Conservation (phyloP, 805 yeast genomes). For the Starmera caribaea region DNA sequence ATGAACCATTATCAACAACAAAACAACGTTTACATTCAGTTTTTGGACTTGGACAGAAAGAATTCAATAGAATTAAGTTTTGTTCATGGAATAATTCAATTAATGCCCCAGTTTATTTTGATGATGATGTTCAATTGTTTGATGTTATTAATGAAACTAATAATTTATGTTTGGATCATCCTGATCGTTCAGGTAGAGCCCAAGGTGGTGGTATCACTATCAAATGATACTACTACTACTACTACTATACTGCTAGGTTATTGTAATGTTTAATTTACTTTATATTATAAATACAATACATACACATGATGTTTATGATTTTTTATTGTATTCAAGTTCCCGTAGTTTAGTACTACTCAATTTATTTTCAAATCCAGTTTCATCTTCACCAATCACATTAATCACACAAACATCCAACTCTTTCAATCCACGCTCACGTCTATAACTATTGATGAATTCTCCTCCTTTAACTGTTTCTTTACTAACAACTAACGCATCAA, state of each 20-base stretch:
- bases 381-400: constrained; percentile 58
- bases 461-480: constrained; percentile 77
- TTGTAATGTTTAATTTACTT: too few relatives aligned
- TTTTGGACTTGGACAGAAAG: constrained; percentile 70
- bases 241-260: too few relatives aligned
- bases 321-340: constrained; percentile 18
- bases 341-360: constrained; percentile 81
- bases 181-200: constrained; percentile 61
- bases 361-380: constrained; percentile 52
- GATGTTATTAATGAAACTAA: constrained; percentile 42
- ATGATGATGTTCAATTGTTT: constrained; percentile 45
- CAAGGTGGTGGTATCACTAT: constrained; percentile 38
- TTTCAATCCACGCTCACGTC: constrained; percentile 47
- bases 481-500: constrained; percentile 75
- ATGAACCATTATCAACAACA: constrained; percentile 56
- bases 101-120: constrained; percentile 31
- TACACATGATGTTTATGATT: too few relatives aligned
- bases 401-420: constrained; percentile 43
- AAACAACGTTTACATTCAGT: constrained; percentile 55
- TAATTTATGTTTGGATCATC: constrained; percentile 75
- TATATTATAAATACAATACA: too few relatives aligned
- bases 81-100: constrained; percentile 19
- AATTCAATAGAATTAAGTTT: constrained; percentile 67
- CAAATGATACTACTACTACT: constrained; percentile 26
- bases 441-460: constrained; percentile 51